Percentiles rank a stretch among this genome's conserved stretches.
phyloP scores from a whole-genome alignment of 768 basidiomycete genomes.

The Rhodocollybia butyracea region DNA sequence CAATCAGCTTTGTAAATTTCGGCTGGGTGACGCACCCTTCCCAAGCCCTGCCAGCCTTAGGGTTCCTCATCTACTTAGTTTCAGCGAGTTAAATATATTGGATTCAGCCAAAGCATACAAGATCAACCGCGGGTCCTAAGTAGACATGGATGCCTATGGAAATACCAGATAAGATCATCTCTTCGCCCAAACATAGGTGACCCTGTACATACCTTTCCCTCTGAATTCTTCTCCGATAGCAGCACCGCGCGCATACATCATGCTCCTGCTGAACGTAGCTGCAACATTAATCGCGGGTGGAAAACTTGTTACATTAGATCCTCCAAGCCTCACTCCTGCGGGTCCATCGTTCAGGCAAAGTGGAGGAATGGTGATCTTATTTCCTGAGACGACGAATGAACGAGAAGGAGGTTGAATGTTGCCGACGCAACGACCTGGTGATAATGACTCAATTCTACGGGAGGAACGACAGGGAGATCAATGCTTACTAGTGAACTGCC shows the following conservation, averaged over 20 bases:
- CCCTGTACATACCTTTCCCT: constrained; percentile 46
- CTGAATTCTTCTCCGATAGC: constrained; percentile 67
- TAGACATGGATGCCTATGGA: constrained; percentile 29
- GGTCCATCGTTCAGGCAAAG: constrained; percentile 50
- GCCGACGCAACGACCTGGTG: constrained; percentile 43
- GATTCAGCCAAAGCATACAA: constrained; percentile 31
- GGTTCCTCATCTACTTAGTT: constrained; percentile 43
- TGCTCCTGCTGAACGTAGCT: constrained; percentile 51
- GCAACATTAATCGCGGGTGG: constrained; percentile 59
- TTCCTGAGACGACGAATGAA: constrained; percentile 11
- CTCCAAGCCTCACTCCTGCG: constrained; percentile 31
- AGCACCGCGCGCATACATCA: constrained; percentile 60
- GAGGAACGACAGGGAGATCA: constrained; percentile 6
- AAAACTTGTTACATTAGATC: constrained; percentile 41
- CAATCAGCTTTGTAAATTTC: background rate
- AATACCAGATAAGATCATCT: constrained; percentile 17
- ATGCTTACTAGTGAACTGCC: constrained; percentile 38
- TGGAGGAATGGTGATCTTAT: constrained; percentile 30
- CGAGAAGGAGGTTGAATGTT: constrained; percentile 37
- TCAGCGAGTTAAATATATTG: background rate
- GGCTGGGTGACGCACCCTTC: constrained; percentile 30
- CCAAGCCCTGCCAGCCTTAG: constrained; percentile 48
- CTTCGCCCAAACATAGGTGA: background rate
- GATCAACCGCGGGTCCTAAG: constrained; percentile 53
- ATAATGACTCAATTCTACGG: background rate